Conservation (phyloP, 169 alveolate species). For the Nephromyces sp. region DNA sequence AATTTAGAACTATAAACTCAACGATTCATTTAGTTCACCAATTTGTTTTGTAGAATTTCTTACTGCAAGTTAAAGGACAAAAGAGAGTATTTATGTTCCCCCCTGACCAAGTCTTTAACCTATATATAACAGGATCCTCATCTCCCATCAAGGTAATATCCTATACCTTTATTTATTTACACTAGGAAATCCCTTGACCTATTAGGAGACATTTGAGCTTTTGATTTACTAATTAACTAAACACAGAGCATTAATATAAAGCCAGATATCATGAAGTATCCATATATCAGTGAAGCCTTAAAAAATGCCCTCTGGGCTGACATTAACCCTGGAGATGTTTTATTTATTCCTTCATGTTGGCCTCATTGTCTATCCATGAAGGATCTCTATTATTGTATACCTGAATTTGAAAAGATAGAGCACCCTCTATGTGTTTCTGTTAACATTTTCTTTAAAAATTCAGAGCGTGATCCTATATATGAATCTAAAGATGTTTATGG, state of each 20-base stretch:
- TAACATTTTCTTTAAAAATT: slow-evolving; percentile 5
- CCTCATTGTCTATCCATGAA: slow-evolving; percentile 28
- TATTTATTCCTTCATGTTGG: slow-evolving; percentile 43
- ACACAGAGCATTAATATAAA: not conserved
- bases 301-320: slow-evolving; percentile 1
- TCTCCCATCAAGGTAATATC: slow-evolving; percentile 12
- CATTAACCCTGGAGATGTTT: slow-evolving; percentile 31
- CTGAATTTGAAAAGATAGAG: not conserved
- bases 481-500: slow-evolving; percentile 12
- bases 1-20: not conserved
- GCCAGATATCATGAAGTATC: not conserved
- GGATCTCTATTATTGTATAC: not conserved
- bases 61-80: slow-evolving; percentile 29
- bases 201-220: too few species aligned
- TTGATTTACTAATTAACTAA: too few species aligned
- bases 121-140: slow-evolving; percentile 27
- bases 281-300: not conserved
- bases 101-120: slow-evolving; percentile 21
- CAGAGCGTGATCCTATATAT: not conserved
- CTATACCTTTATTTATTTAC: not conserved
- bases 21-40: too few species aligned
- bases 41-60: too few species aligned
- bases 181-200: not conserved
- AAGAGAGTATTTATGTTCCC: slow-evolving; percentile 36
- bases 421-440: not conserved